Base-by-base conservation (phyloP, 2,329 filamentous ascomycete species). In the Neonectria punicea region DNA sequence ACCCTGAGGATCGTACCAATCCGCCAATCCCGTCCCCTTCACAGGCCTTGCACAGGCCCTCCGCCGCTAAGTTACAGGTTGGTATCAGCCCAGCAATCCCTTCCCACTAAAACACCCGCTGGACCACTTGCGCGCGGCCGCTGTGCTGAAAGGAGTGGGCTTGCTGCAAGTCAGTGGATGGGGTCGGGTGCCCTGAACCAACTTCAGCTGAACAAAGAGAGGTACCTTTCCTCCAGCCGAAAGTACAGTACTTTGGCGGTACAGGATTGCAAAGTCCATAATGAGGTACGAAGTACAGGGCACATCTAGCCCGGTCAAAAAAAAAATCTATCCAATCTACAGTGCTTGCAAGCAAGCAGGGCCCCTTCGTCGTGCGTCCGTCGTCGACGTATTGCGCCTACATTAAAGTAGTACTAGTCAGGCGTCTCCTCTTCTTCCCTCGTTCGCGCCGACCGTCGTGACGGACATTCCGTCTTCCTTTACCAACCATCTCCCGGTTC, bases 41-140 rank as follows among this genome's bases (percentile, higher is more conserved):
- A 32, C 50, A 54, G 43, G 32, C 53, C 49, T 58, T 32, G n/a
- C n/a, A 55, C 14, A n/a, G 20, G 58, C 50, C 30, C 30, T 41
- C 41, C 11, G 13, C 46, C 60, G 50, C 54, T 50, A 63, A 54
- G 61, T 63, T 63, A 58, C 61, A 63, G 61, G 61, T 63, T 50
- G 49, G 54, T 63, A 63, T 58, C 61, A 63, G 49, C 55, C 54
- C 49, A 32, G 41, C 49, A 53, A 53, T 46, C 60, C 53, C 53
- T 47, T 30, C 46, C 51, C 39, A 34, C 43, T 54, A 55, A 49
- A 16, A 14, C 49, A 51, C 28, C 47, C 13, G 53, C 46, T 36
- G 30, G 53, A 56, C 47, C 49, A 41, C 55, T 55, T 50, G 46
- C 10, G 25, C n/a, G 25, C 46, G 25, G 46, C 46, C 25, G 25